Conservation (phyloP, 768 basidiomycete genomes). For the Lentinula boryana region DNA sequence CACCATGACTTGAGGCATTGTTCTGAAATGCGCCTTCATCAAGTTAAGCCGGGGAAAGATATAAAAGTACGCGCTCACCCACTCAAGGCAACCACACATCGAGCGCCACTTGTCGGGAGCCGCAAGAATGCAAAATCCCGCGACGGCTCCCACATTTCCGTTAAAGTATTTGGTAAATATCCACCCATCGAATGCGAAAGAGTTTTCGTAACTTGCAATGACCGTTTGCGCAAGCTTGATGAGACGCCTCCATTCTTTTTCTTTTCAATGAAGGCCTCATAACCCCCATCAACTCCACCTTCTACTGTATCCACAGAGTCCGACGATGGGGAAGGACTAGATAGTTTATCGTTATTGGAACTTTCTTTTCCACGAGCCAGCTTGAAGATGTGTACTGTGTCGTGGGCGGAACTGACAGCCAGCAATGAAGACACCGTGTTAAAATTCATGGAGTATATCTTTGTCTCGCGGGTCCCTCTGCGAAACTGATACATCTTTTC, state of each 20-base stretch:
- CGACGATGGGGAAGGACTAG: constrained; percentile 47
- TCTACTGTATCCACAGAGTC: constrained; percentile 63
- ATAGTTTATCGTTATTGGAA: constrained; percentile 13
- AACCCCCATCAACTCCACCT: constrained; percentile 66
- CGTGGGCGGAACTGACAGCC: constrained; percentile 87
- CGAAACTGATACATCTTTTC: constrained; percentile 96
- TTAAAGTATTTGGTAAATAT: constrained; percentile 82
- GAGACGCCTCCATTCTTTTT: constrained; percentile 56
- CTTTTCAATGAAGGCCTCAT: constrained; percentile 78
- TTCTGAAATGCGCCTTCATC: constrained; percentile 34
- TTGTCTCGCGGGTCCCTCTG: constrained; percentile 79
- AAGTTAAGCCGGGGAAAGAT: neutral
- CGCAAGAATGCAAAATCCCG: constrained; percentile 91
- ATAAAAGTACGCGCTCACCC: constrained; percentile 46
- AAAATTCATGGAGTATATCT: constrained; percentile 78
- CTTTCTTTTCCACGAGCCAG: constrained; percentile 31
- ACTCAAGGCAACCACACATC: constrained; percentile 86
- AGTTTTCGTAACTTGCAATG: constrained; percentile 68
- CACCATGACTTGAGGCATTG: constrained; percentile 96
- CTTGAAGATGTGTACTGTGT: constrained; percentile 96
- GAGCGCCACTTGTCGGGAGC: constrained; percentile 69
- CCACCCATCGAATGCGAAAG: constrained; percentile 77
- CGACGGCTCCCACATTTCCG: constrained; percentile 96
- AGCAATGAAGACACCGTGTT: constrained; percentile 80
- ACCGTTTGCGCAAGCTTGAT: constrained; percentile 44